Conservation (phyloP, 768 basidiomycete genomes). For the Phaeotremella fagi region DNA sequence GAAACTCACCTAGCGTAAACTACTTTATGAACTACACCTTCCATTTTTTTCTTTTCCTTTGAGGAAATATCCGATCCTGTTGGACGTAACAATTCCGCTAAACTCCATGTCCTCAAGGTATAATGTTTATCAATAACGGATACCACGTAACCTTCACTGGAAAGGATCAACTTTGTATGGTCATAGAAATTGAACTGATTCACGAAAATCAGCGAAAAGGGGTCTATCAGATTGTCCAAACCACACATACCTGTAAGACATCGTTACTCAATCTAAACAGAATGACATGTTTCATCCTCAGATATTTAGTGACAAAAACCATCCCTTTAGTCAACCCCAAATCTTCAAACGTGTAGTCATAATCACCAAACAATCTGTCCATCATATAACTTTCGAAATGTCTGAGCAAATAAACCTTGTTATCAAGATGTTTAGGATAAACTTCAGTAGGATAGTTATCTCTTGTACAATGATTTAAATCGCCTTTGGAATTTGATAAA, state of each 20-base stretch:
- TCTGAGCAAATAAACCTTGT: slow-evolving; percentile 84
- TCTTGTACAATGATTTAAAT: slow-evolving; percentile 14
- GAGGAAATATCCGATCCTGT: slow-evolving; percentile 13
- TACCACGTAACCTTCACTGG: slow-evolving; percentile 68
- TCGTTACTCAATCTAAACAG: slow-evolving; percentile 96
- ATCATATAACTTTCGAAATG: slow-evolving; percentile 95
- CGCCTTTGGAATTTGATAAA: slow-evolving; percentile 1
- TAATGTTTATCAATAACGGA: slow-evolving; percentile 91
- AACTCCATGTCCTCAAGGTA: slow-evolving; percentile 65
- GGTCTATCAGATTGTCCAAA: not conserved
- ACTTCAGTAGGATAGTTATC: slow-evolving; percentile 55
- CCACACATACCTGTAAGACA: slow-evolving; percentile 75
- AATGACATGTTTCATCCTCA: slow-evolving; percentile 94
- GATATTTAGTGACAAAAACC: slow-evolving; percentile 92
- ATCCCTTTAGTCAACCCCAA: slow-evolving; percentile 66
- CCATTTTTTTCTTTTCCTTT: slow-evolving; percentile 30
- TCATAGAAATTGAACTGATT: slow-evolving; percentile 96
- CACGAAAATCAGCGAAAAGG: not conserved
- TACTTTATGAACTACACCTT: slow-evolving; percentile 36
- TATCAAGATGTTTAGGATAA: slow-evolving; percentile 72
- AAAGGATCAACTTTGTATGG: slow-evolving; percentile 89
- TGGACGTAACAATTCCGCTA: slow-evolving; percentile 62
- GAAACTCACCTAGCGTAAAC: slow-evolving; percentile 32
- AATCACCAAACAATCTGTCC: slow-evolving; percentile 77
- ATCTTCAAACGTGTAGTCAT: slow-evolving; percentile 76